Evolutionary conservation across 139 green algal genomes (phyloP), one percentile per base, ranked within the genome.

Genomic region (Picochlorum sp.): DNA sequence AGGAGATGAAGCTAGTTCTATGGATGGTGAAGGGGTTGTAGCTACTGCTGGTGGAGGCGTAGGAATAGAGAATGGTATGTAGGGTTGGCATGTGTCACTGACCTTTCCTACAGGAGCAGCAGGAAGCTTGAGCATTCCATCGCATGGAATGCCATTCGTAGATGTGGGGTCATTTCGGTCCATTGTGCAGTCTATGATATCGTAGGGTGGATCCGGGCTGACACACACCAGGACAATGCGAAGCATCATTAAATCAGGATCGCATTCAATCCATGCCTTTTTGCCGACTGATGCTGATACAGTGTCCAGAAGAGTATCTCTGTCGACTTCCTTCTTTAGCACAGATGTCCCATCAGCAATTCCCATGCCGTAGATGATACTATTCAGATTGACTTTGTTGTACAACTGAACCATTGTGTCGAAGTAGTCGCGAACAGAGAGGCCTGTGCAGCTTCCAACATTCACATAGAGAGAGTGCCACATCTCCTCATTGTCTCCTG

Each of bases 171-270:
- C 45, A 15, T 51, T 51, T 51, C 15, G 14, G 45, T 51, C 45
- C 45, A 51, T 51, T 15, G 45, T 51, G 45, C 45, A 51, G 16
- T 51, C 45, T 15, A 51, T 51, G 16, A 51, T 51, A 18, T 51
- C 16, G n/a, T 20, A 51, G 45, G 45, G 45, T 14, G 45, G 45
- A 15, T 51, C 45, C 16, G 45, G 45, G 16, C 16, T 51, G 45
- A 51, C 45, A 51, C 45, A 51, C 14, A 51, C 45, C 4, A 51
- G 45, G 45, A 51, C 45, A 51, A 51, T 18, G 14, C 16, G 14
- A 20, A 51, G 45, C 45, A 51, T 51, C 45, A 51, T 51, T 8
- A 51, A 51, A 14, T 51, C 45, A 51, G 45, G 45, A 51, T 51
- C 45, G 45, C 45, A 51, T 18, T 51, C 45, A 51, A 51, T 51